A percentile compares a stretch with the other conserved stretches of the same genome.
These are phyloP conservation scores for Phytophthora sp. DNA, from an alignment of 352 stramenopile genomes.

Conservation along the genomic window DNA sequence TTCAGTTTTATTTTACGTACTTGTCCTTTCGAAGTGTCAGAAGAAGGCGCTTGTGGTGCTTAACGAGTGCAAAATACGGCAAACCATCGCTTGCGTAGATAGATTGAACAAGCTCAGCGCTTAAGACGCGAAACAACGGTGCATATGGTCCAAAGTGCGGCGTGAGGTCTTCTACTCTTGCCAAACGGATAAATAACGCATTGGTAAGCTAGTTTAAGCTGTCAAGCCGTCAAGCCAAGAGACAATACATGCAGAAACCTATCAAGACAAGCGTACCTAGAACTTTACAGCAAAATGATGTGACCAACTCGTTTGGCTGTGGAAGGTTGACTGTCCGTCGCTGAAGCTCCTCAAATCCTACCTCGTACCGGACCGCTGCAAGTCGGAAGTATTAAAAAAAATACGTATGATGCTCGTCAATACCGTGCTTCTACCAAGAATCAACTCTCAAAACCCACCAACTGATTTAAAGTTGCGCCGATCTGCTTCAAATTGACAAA, in stretches of 20 bases:
- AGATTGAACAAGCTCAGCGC: conserved; percentile 47
- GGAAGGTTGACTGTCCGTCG: conserved; percentile 61
- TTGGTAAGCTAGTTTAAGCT: conserved; percentile 3
- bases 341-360: conserved; percentile 69
- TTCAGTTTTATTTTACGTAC: no score
- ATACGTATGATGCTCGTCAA: background rate
- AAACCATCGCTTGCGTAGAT: conserved; percentile 49
- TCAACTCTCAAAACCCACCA: conserved; percentile 28
- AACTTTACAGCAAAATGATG: conserved; percentile 60
- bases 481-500: conserved; percentile 60
- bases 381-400: background rate
- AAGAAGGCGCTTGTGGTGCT: conserved; percentile 64
- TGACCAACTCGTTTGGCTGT: conserved; percentile 64
- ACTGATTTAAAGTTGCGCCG: conserved; percentile 68
- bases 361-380: conserved; percentile 65
- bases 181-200: conserved; percentile 4
- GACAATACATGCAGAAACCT: background rate
- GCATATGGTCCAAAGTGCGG: conserved; percentile 65
- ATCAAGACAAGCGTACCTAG: conserved; percentile 41
- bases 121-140: conserved; percentile 48
- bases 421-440: background rate
- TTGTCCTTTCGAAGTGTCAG: conserved; percentile 54
- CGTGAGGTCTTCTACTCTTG: conserved; percentile 56
- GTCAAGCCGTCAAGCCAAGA: background rate
- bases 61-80: conserved; percentile 72